Percentiles rank a stretch among this genome's conserved stretches.
phyloP scores from a whole-genome alignment of 129 eudicot genomes.

The Sambucus nigra region DNA sequence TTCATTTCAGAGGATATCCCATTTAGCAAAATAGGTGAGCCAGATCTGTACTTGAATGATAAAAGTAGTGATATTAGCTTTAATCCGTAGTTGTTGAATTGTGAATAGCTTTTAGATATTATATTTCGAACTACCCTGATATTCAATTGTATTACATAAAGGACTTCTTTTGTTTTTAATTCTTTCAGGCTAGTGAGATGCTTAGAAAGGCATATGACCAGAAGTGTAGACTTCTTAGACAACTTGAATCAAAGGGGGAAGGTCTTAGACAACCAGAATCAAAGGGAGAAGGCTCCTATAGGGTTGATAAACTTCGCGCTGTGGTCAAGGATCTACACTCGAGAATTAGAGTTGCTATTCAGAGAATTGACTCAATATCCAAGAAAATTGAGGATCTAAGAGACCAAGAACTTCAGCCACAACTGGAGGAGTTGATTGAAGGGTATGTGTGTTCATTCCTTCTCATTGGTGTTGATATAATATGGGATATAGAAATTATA shows the following conservation, averaged over 20 bases:
- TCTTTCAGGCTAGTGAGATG: slow-evolving; percentile 75
- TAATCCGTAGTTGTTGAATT: too few relatives aligned
- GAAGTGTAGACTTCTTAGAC: slow-evolving; percentile 66
- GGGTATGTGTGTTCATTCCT: slow-evolving; percentile 48
- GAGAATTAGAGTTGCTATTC: slow-evolving; percentile 83
- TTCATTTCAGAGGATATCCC: too few relatives aligned
- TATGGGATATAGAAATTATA: neutral
- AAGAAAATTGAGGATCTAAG: slow-evolving; percentile 83
- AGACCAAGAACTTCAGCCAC: slow-evolving; percentile 92
- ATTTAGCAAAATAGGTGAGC: too few relatives aligned
- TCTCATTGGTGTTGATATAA: slow-evolving; percentile 6
- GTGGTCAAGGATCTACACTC: slow-evolving; percentile 90
- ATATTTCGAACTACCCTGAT: slow-evolving; percentile 4
- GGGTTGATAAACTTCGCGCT: slow-evolving; percentile 72
- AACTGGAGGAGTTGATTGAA: slow-evolving; percentile 85
- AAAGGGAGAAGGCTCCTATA: slow-evolving; percentile 33
- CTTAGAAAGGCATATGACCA: slow-evolving; percentile 66
- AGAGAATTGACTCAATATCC: slow-evolving; percentile 79
- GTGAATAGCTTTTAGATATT: neutral
- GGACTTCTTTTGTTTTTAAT: slow-evolving; percentile 3
- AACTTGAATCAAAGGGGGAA: too few relatives aligned
- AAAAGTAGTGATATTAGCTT: too few relatives aligned
- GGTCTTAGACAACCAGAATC: slow-evolving; percentile 77
- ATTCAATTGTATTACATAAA: slow-evolving; percentile 6
- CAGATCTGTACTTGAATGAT: too few relatives aligned